Conservation (phyloP, 2,329 filamentous ascomycete species). For the Periconia sp. region DNA sequence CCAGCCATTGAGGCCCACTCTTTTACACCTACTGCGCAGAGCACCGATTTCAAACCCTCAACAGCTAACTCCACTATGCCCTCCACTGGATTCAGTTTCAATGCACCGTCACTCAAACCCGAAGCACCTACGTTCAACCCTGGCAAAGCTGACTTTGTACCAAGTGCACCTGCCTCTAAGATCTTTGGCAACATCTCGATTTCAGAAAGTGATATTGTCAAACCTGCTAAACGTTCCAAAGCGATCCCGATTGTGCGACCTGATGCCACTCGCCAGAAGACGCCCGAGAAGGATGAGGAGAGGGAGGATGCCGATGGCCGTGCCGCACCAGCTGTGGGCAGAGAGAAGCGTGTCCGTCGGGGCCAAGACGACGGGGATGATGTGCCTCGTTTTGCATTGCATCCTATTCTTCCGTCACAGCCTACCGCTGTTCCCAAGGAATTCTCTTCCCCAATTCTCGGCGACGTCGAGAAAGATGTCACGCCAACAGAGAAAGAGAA, state of each 20-base stretch:
- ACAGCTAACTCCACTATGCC: constrained; percentile 49
- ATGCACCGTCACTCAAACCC: constrained; percentile 71
- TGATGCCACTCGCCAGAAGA: constrained; percentile 41
- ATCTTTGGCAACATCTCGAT: constrained; percentile 52
- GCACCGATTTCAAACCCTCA: constrained; percentile 39
- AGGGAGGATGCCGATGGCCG: constrained; percentile 64
- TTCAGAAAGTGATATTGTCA: constrained; percentile 62
- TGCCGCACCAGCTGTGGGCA: constrained; percentile 63
- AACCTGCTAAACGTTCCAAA: constrained; percentile 73
- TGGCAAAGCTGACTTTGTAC: constrained; percentile 20
- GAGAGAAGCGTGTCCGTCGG: constrained; percentile 74
- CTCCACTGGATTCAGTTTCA: constrained; percentile 60
- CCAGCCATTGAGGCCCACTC: constrained; percentile 45
- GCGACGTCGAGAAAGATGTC: constrained; percentile 22
- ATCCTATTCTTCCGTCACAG: constrained; percentile 42
- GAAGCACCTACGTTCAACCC: constrained; percentile 72
- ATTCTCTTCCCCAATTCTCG: constrained; percentile 21
- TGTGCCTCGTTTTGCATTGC: constrained; percentile 70
- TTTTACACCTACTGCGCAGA: constrained; percentile 25
- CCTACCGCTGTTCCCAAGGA: constrained; percentile 31
- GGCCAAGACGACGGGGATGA: constrained; percentile 68
- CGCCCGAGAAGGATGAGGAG: constrained; percentile 49
- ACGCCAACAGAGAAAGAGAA: constrained; percentile 42
- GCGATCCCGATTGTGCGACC: constrained; percentile 79
- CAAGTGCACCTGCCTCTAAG: constrained; percentile 15